Evolutionary conservation across 1,139 yeast species (phyloP).

Genomic region (Kodamaea plutei): DNA sequence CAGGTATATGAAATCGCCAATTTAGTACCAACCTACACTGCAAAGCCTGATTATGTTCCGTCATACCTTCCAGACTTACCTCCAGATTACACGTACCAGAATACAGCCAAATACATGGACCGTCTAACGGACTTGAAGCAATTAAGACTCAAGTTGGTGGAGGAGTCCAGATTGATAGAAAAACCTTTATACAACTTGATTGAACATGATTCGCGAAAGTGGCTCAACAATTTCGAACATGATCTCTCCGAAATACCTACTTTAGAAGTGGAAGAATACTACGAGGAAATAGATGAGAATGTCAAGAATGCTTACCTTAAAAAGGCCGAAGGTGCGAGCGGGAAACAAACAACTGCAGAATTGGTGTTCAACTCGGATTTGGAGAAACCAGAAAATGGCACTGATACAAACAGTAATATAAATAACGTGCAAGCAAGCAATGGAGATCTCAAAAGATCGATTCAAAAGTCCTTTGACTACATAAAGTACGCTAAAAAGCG

Average conservation of each 20-base stretch:
- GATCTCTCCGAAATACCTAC: slow-evolving; percentile 24
- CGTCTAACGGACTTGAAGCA: slow-evolving; percentile 69
- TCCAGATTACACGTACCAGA: slow-evolving; percentile 85
- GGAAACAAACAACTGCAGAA: neutral
- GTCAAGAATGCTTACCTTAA: slow-evolving; percentile 1
- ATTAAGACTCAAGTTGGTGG: slow-evolving; percentile 66
- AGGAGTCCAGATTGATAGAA: slow-evolving; percentile 79
- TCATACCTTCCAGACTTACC: slow-evolving; percentile 81
- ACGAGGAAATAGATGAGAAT: slow-evolving; percentile 8
- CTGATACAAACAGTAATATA: neutral
- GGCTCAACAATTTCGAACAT: slow-evolving; percentile 27
- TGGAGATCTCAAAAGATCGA: slow-evolving; percentile 1
- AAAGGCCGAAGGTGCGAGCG: neutral
- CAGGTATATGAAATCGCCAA: slow-evolving; percentile 49
- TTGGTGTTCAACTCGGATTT: neutral
- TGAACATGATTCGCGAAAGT: slow-evolving; percentile 36
- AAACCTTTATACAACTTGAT: slow-evolving; percentile 63
- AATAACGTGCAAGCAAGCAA: too few relatives aligned
- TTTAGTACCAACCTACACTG: slow-evolving; percentile 51
- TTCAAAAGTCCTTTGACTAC: slow-evolving; percentile 43
- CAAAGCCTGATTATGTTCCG: slow-evolving; percentile 57
- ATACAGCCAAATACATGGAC: slow-evolving; percentile 64
- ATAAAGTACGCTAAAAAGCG: slow-evolving; percentile 52
- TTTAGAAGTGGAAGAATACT: slow-evolving; percentile 11
- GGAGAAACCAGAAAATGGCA: neutral